Conservation (phyloP, 306 rosid species). For the Prunus dulcis region DNA sequence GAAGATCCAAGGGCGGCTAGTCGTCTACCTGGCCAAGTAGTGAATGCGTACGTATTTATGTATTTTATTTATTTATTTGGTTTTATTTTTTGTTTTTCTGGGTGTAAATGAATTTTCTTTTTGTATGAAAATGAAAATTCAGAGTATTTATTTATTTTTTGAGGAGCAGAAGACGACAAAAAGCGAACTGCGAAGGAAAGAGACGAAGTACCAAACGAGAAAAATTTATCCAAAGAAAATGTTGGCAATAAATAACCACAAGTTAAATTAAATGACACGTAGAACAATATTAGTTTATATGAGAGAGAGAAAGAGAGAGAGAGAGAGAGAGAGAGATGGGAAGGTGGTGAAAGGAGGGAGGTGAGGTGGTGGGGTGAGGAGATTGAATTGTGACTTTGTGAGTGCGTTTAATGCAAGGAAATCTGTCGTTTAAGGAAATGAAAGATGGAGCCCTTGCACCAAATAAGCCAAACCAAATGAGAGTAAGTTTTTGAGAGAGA, state of each 20-base stretch:
- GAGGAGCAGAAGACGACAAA: constrained; percentile 28
- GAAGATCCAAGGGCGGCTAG: not conserved
- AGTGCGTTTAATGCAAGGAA: constrained; percentile 29
- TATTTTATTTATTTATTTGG: not conserved
- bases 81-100: not conserved
- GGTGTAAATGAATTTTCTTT: too few species aligned
- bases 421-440: constrained; percentile 12
- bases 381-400: constrained; percentile 2
- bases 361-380: constrained; percentile 11
- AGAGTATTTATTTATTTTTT: too few species aligned
- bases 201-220: not conserved
- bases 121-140: too few species aligned
- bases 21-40: not conserved
- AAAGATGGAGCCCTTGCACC: constrained; percentile 33
- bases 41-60: not conserved
- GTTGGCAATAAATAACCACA: not conserved
- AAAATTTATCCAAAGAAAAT: not conserved
- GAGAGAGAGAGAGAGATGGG: not conserved
- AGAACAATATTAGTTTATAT: not conserved
- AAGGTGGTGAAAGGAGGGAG: constrained; percentile 18
- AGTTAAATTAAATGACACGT: not conserved
- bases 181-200: not conserved
- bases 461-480: not conserved
- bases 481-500: not conserved
- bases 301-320: constrained; percentile 17